Conservation (phyloP, 495 filamentous ascomycete species). For the Penicillium pulvis region DNA sequence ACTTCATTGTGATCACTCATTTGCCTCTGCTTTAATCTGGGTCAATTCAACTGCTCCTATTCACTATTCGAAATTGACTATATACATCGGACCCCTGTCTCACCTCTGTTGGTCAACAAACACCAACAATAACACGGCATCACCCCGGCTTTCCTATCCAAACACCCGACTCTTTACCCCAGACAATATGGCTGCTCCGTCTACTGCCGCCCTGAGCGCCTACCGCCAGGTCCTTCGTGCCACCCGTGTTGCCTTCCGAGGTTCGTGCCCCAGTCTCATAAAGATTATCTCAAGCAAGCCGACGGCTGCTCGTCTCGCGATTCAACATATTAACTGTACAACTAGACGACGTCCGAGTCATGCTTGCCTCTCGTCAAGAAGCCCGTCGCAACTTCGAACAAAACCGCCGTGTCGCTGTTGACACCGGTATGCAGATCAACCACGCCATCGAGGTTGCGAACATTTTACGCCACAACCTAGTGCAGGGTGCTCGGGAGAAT, state of each 20-base stretch:
- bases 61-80: background rate
- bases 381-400: slow-evolving; percentile 72
- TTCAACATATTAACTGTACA: slow-evolving; percentile 3
- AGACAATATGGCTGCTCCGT: slow-evolving; percentile 25
- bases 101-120: background rate
- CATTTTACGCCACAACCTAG: slow-evolving; percentile 80
- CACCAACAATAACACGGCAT: background rate
- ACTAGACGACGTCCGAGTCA: slow-evolving; percentile 66
- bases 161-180: background rate
- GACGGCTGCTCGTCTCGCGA: background rate
- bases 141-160: slow-evolving; percentile 2
- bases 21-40: background rate
- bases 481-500: slow-evolving; percentile 69
- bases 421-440: slow-evolving; percentile 58
- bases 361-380: slow-evolving; percentile 67
- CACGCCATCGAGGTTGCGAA: slow-evolving; percentile 83
- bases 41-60: background rate
- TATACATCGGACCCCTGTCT: background rate
- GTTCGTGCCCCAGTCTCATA: slow-evolving; percentile 43
- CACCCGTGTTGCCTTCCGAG: slow-evolving; percentile 78
- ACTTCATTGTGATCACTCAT: background rate
- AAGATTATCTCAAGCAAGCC: background rate
- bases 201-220: slow-evolving; percentile 67
- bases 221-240: slow-evolving; percentile 86
- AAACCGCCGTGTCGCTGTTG: slow-evolving; percentile 58